Base-by-base conservation (phyloP, 495 filamentous ascomycete genomes). In the Aspergillus panamensis region DNA sequence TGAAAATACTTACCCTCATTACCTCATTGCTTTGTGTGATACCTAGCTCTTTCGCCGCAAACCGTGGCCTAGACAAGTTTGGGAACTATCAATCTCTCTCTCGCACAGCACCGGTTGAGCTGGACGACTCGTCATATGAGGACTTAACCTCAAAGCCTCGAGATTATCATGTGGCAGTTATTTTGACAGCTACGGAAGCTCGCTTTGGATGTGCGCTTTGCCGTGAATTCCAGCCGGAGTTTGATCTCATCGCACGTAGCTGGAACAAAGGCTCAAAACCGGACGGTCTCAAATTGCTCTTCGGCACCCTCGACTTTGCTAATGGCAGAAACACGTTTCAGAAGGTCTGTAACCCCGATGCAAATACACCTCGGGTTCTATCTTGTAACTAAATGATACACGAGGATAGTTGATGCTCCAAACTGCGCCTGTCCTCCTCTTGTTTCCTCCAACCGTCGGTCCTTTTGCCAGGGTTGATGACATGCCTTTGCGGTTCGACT, bases 151-250 rank as follows among this genome's bases (percentile, higher is more conserved):
- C 83, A 1, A 73, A 82, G 3, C 90, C 95, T 31, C 83, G 94
- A 52, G 88, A 97, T 71, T 95, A 97, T 69, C 84, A 87, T 33
- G 82, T 87, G 13, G 88, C 84, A 8, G 84, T 97, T 2, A 82
- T 97, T 32, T 77, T 99, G 52, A 99, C 95, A 9, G 94, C 94
- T 51, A 72, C 91, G 60, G 92, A 97, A 64, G 66, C 87, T 39
- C 83, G 90, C 20, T 97, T 87, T 75, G 91, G 90, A 29, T 99
- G 94, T 69, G 73, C 84, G 52, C 78, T 97, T 47, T 99, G 94
- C 69, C 82, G 84, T 35, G 89, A 95, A 53, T 96, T 97, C 73
- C 86, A 94, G 66, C 88, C 94, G 1, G 95, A 99, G 73, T 99
- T 91, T 87, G 89, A 96, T 21, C 70, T 99, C 20, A 81, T 99